Base-by-base conservation (phyloP, 345 rosid species). In the Syzygium grande region DNA sequence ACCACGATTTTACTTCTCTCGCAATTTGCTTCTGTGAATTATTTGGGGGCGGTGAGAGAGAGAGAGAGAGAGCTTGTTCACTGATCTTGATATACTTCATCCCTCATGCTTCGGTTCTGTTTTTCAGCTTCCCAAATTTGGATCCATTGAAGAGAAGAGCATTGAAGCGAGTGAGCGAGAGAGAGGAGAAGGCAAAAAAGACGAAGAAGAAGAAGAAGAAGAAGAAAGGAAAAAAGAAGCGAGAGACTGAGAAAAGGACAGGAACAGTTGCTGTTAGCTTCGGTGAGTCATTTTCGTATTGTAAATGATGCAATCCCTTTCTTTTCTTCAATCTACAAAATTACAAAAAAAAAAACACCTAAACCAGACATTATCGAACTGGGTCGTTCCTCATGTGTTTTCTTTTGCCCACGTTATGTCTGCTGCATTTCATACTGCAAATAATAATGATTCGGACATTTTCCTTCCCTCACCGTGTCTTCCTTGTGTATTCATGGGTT, bases 251-350 rank as follows among this genome's bases (percentile, higher is more conserved):
- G 80, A 58, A 86, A 68, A 51, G 77, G 56, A 63, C 87, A 86
- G 49, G 38, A 52, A 84, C 65, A 65, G 84, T 38, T 88, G 87
- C 88, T 23, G 55, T 88, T 65, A 83, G 87, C 87, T 78, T 85
- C 51, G 93, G 94, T 90, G 88, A 83, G 95, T 94, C 94, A 87
- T 93, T 94, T 93, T 94, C 94, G 65, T 86, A 87, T 86, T 88
- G 85, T 91, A 38, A 91, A 90, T 91, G 65, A 19, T 30, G 51
- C 77, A 38, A 43, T 84, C 51, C 85, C 65, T 56, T 68, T 73
- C 52, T 87, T 73, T 65, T 63, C 46, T 73, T 41, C 83, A 3
- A 73, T 73, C 25, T 73, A 19, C 83, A 79, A 38, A 38, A 38
- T 85, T 85, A 90, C 88, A 54, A 85, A 53, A 88, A 90, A 34